A percentile compares a stretch with the other conserved stretches of the same genome.
Evolutionary conservation across 495 filamentous ascomycete genomes (phyloP).

Genomic region (Beverwykella pulmonaria): DNA sequence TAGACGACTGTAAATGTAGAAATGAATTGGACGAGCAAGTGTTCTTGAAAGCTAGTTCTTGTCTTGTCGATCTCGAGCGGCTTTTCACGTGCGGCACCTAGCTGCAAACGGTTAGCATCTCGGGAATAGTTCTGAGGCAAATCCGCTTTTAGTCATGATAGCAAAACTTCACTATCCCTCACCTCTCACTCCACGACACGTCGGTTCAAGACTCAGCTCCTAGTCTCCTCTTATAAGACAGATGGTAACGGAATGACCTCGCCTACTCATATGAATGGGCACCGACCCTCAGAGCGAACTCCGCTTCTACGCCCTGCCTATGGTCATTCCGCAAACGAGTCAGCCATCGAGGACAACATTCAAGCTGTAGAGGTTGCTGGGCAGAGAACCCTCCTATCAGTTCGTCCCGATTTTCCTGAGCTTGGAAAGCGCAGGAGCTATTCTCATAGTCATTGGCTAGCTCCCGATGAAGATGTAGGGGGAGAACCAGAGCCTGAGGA

Average conservation of each 20-base stretch:
- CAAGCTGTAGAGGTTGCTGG: background rate
- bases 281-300: constrained; percentile 24
- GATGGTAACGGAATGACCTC: background rate
- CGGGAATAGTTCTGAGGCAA: constrained; percentile 5
- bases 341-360: constrained; percentile 17
- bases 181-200: background rate
- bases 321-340: constrained; percentile 3
- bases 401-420: background rate
- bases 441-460: constrained; percentile 35
- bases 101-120: background rate
- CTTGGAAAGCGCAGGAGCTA: constrained; percentile 19
- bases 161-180: background rate
- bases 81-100: background rate
- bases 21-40: background rate
- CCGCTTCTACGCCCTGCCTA: constrained; percentile 21
- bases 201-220: background rate
- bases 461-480: constrained; percentile 30
- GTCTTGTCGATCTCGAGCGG: constrained; percentile 6
- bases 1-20: background rate
- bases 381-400: constrained; percentile 16
- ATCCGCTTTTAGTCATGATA: background rate
- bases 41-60: constrained; percentile 1
- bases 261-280: background rate
- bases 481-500: constrained; percentile 9
- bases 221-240: background rate